These are phyloP conservation scores for Boletus sp. DNA, from an alignment of 768 basidiomycete species.

Conservation along the genomic window DNA sequence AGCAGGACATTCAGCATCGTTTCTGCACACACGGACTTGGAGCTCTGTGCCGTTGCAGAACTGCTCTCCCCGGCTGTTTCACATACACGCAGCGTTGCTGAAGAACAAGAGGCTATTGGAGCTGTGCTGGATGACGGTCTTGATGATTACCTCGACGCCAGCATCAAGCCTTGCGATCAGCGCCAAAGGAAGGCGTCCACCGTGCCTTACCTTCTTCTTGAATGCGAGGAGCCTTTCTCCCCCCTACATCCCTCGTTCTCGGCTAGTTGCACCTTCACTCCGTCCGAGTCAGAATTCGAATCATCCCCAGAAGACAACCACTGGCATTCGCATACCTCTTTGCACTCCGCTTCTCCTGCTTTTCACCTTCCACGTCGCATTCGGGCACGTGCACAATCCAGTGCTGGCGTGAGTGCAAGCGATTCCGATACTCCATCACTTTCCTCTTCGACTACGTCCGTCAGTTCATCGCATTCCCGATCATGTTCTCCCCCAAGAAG, in stretches of 20 bases:
- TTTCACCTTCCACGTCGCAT: constrained; percentile 36
- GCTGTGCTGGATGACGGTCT: constrained; percentile 25
- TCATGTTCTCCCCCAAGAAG: constrained; percentile 34
- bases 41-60: constrained; percentile 50
- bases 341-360: constrained; percentile 15
- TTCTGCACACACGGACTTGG: constrained; percentile 47
- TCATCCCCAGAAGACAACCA: constrained; percentile 26
- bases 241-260: constrained; percentile 20
- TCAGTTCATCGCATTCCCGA: constrained; percentile 36
- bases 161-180: constrained; percentile 12
- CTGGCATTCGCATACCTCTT: constrained; percentile 21
- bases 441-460: constrained; percentile 38
- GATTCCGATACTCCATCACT: constrained; percentile 51
- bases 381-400: constrained; percentile 26
- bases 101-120: constrained; percentile 24
- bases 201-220: constrained; percentile 27
- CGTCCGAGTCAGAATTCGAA: constrained; percentile 38
- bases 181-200: constrained; percentile 6
- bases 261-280: constrained; percentile 10
- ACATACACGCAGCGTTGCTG: constrained; percentile 19
- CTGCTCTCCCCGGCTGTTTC: constrained; percentile 38
- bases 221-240: constrained; percentile 31
- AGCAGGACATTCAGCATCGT: constrained; percentile 40
- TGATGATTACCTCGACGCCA: constrained; percentile 30
- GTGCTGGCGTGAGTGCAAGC: constrained; percentile 30